Percentiles rank a stretch among this genome's conserved stretches.
phyloP scores from a whole-genome alignment of 2,329 filamentous ascomycete species.

The Colletotrichum zoysiae region DNA sequence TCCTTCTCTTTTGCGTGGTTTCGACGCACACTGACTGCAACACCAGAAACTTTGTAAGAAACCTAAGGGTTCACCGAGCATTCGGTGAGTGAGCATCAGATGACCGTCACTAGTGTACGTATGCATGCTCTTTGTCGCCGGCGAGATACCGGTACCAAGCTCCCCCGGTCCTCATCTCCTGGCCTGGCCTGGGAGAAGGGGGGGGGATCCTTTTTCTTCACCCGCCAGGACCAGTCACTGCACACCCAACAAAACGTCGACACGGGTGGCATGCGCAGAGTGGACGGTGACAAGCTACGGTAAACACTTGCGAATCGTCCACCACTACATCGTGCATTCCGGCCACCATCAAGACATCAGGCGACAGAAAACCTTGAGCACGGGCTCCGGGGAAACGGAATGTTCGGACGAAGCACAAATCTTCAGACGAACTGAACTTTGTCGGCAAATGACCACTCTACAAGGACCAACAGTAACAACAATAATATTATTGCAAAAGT shows the following conservation, averaged over 20 bases:
- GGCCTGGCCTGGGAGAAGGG: conserved; percentile 5
- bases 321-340: neutral
- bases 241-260: conserved; percentile 3
- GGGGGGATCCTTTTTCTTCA: neutral
- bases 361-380: conserved; percentile 23
- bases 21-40: conserved; percentile 15
- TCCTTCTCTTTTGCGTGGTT: neutral
- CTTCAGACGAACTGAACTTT: neutral
- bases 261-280: conserved; percentile 14
- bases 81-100: neutral
- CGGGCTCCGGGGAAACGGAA: conserved; percentile 9
- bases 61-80: too few species aligned
- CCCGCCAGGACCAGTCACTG: conserved; percentile 13
- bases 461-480: neutral
- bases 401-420: conserved; percentile 14
- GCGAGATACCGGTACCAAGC: conserved; percentile 21
- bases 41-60: conserved; percentile 7
- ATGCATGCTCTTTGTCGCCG: neutral
- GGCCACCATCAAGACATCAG: conserved; percentile 14
- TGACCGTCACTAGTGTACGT: too few species aligned
- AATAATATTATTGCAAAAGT: too few species aligned
- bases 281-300: conserved; percentile 23
- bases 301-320: neutral
- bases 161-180: neutral
- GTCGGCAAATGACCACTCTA: neutral